Percentiles rank a stretch among this genome's conserved stretches.
These are phyloP conservation scores for Lojkania enalia DNA, from an alignment of 2,329 filamentous ascomycete genomes.

Conservation along the genomic window DNA sequence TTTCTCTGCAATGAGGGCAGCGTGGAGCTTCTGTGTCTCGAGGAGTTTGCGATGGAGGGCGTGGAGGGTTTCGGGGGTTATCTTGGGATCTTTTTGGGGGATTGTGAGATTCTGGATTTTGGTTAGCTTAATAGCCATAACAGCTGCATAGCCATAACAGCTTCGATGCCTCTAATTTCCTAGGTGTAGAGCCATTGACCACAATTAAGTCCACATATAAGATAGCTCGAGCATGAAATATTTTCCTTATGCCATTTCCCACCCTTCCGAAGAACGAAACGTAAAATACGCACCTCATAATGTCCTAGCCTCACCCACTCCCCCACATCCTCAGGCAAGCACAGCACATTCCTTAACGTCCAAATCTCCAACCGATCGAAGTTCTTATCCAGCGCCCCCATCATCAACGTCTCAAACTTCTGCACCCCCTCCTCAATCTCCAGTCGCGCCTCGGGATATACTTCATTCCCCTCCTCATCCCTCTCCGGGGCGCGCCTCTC, in stretches of 20 bases:
- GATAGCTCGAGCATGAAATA: too few relatives aligned
- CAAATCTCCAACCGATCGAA: conserved; percentile 69
- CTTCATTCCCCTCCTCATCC: conserved; percentile 44
- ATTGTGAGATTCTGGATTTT: conserved; percentile 34
- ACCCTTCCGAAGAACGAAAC: neutral
- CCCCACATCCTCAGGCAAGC: conserved; percentile 63
- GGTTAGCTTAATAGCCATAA: too few relatives aligned
- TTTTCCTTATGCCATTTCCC: neutral
- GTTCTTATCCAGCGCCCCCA: conserved; percentile 54
- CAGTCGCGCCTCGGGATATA: conserved; percentile 56
- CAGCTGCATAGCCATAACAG: too few relatives aligned
- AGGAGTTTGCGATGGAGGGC: conserved; percentile 73
- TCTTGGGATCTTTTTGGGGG: conserved; percentile 41
- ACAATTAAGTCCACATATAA: too few relatives aligned
- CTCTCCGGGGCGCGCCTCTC: conserved; percentile 51
- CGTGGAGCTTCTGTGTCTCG: conserved; percentile 77
- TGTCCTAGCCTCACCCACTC: conserved; percentile 81
- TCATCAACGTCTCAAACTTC: conserved; percentile 55
- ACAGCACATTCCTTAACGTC: conserved; percentile 74
- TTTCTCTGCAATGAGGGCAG: conserved; percentile 69
- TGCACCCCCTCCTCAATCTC: conserved; percentile 82
- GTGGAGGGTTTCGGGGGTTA: conserved; percentile 69
- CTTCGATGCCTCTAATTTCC: too few relatives aligned
- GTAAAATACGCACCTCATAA: conserved; percentile 66
- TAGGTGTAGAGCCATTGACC: too few relatives aligned